These are phyloP conservation scores for Bassia scoparia DNA, from an alignment of 148 eudicot species.

Conservation along the genomic window DNA sequence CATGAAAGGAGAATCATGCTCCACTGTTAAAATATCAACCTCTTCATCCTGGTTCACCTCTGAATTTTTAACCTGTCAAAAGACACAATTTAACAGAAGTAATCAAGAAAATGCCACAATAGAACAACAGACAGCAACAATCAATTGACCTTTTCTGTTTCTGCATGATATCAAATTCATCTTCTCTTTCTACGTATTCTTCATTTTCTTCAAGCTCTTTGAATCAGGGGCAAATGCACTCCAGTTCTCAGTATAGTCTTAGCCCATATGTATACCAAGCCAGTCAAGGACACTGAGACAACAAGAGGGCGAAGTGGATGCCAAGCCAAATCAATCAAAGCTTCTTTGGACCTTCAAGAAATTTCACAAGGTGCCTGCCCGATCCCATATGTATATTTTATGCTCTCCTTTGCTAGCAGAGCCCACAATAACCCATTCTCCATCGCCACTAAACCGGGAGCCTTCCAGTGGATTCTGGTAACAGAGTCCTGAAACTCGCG, in stretches of 20 bases:
- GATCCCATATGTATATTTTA: constrained; percentile 92
- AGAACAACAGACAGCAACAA: too few species aligned
- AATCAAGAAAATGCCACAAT: too few species aligned
- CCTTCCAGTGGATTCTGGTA: constrained; percentile 90
- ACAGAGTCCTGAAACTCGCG: constrained; percentile 93
- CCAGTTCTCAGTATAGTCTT: constrained; percentile 94
- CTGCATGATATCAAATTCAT: constrained; percentile 86
- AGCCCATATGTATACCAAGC: constrained; percentile 91
- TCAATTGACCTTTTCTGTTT: constrained; percentile 62
- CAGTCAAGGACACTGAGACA: constrained; percentile 83
- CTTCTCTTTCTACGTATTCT: constrained; percentile 96
- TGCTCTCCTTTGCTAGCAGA: constrained; percentile 97
- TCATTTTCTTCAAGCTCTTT: constrained; percentile 98
- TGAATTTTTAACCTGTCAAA: constrained; percentile 70
- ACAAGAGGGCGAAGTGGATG: constrained; percentile 89
- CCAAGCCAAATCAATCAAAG: constrained; percentile 89
- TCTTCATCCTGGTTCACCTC: constrained; percentile 74
- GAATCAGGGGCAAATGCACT: constrained; percentile 97
- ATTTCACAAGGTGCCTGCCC: constrained; percentile 94
- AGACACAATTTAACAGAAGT: too few species aligned
- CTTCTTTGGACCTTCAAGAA: constrained; percentile 97
- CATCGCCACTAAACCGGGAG: constrained; percentile 96
- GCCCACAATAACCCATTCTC: constrained; percentile 97
- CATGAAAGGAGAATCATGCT: constrained; percentile 71
- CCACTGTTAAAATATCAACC: constrained; percentile 72